Base-by-base conservation (phyloP, 805 yeast genomes). In the Cyberlindnera suaveolens region DNA sequence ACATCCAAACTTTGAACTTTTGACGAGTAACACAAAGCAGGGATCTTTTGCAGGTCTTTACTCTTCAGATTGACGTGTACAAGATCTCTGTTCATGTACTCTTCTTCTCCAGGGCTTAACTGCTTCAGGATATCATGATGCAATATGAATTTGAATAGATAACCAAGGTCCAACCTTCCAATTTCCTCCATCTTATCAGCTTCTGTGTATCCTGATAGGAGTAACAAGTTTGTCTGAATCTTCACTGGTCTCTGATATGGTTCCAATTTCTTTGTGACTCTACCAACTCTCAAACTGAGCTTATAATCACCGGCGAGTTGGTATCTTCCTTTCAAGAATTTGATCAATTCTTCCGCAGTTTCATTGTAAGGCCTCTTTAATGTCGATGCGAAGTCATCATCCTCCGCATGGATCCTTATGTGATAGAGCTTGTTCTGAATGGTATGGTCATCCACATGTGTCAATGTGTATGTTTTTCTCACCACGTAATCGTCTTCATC, bases 141-240 rank as follows among this genome's bases (percentile, higher is more conserved):
- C 40, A 86, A 74, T 27, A 82, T 80, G 60, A 90, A 88, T 51
- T 87, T 85, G 64, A 89, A 86, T 35, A 90, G 69, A 55, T 80
- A 87, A 39, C 89, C 80, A 48, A 89, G 63, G 62, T 90, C 97
- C 44, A 85, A 89, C 47, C 95, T 72, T 29, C 95, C 96, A 46
- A 89, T 72, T 40, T 80, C 84, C 49, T 80, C 82, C 40, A 88
- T 65, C 41, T 81, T 79, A 58, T 90, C 96, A n/a, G 76, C 70
- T 38, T 81, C 85, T 4, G 76, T 73, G 56, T 84, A 90, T 5
- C 97, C 98, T 56, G 86, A 82, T 34, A 86, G 65, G 44, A 82
- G 66, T 26, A 90, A 62, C 39, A 89, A 63, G 37, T 84, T 82
- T 53, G 82, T 73, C 61, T 89, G 96, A 43, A 86, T 80, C 45